Evolutionary conservation across 768 basidiomycete species (phyloP), one percentile per base, ranked within the genome.

Genomic region (Lactarius sanguifluus): DNA sequence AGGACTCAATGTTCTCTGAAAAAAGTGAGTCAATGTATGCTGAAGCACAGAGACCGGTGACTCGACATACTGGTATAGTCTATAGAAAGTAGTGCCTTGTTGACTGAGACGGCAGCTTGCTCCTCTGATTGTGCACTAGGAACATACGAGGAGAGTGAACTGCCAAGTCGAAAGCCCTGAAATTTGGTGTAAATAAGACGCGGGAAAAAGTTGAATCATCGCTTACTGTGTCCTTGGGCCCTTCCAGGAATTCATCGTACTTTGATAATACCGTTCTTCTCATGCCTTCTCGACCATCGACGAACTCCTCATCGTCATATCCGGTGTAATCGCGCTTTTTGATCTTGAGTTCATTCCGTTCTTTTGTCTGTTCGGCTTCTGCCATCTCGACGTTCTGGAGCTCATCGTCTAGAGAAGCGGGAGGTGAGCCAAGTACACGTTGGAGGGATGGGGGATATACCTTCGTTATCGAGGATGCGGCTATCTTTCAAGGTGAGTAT

Each of bases 401-500:
- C 77, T 96, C 97, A 77, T 99, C 97, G 89, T 99, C 97, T 96
- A 73, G 12, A 40, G 12, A 56, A 57, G 41, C 10, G 8, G 55
- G 20, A 65, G 12, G 59, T 67, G 64, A 71, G 52, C 34, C 7
- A 52, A 43, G n/a, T 7, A 15, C 18, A 25, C 40, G 61, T 70
- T 13, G 63, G 52, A 32, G 62, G 23, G 4, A 63, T 50, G 25
- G 28, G 40, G 1, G 23, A 25, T 5, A 47, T 71, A 92, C 95
- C 96, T 84, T 98, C 95, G 67, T 94, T 91, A 73, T 95, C 96
- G 50, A 99, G 87, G 67, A 99, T 91, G 54, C 94, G 89, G 73
- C 89, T 91, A 75, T 98, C 96, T 85, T 97, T 97, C 75, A 98
- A 81, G 4, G 97, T 99, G 72, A 99, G 88, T 81, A 99, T 94